phyloP scores from a whole-genome alignment of 225 moss, liverwort and hornwort genomes.

The Pseudoscleropodium purum region DNA sequence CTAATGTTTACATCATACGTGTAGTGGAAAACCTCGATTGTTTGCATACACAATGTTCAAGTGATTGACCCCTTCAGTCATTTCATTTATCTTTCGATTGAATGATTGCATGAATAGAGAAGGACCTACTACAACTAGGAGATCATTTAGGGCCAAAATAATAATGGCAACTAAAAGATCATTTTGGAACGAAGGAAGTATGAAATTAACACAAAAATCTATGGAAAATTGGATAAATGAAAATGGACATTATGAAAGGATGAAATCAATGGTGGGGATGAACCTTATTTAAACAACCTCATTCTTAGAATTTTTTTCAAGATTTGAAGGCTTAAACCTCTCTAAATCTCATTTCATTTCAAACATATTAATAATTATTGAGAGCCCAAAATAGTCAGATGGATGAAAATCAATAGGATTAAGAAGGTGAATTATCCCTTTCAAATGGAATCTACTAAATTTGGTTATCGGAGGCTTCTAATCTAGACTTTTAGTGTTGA shows the following conservation, averaged over 20 bases:
- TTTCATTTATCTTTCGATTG: too few relatives aligned
- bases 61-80: too few relatives aligned
- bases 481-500: too few relatives aligned
- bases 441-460: neutral
- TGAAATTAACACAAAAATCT: too few relatives aligned
- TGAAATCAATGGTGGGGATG: too few relatives aligned
- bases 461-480: neutral
- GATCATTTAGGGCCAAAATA: neutral
- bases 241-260: neutral
- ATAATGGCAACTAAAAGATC: neutral
- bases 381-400: neutral
- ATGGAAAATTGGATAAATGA: neutral
- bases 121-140: rapidly evolving
- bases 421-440: too few relatives aligned
- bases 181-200: rapidly evolving
- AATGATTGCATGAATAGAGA: rapidly evolving
- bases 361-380: too few relatives aligned
- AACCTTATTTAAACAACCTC: neutral
- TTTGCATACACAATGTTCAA: too few relatives aligned
- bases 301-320: neutral
- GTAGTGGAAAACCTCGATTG: too few relatives aligned
- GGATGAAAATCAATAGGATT: neutral
- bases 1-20: rapidly evolving
- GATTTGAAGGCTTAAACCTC: neutral
- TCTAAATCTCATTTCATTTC: neutral